Evolutionary conservation across 2,329 filamentous ascomycete genomes (phyloP).

Genomic region (Penicillium sp.): DNA sequence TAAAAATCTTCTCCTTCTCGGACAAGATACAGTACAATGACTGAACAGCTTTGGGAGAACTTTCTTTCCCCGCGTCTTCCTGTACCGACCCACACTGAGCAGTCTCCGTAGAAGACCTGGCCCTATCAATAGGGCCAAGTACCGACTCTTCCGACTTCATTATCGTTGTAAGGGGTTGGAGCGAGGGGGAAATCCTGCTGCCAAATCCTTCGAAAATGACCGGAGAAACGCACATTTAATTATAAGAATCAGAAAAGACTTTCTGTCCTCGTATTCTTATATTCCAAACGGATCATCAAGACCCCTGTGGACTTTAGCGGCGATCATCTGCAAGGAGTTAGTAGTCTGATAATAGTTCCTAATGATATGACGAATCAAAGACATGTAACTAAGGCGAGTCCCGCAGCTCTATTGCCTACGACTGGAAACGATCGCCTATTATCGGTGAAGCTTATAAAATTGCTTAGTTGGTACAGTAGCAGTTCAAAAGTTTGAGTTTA

Average conservation of each 20-base stretch:
- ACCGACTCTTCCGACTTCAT: neutral
- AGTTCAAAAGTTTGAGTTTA: no score
- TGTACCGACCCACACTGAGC: neutral
- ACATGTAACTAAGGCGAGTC: neutral
- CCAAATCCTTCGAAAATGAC: no score
- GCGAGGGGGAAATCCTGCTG: neutral
- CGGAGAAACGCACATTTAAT: no score
- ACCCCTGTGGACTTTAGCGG: neutral
- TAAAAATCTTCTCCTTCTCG: constrained; percentile 49
- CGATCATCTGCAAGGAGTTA: neutral
- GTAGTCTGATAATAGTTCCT: neutral
- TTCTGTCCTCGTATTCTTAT: neutral
- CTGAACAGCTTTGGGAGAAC: neutral
- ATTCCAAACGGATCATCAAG: neutral
- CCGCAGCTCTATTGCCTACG: neutral
- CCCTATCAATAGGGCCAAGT: no score
- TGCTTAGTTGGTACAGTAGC: no score
- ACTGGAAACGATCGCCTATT: neutral
- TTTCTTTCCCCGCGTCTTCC: neutral
- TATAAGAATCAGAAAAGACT: no score
- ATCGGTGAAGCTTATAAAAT: neutral
- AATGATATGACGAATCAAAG: neutral
- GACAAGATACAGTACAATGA: constrained; percentile 5
- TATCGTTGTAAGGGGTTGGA: neutral
- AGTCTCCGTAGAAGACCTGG: neutral